Evolutionary conservation across 2,329 filamentous ascomycete species (phyloP), one percentile per base, ranked within the genome.

Genomic region (Dactylellina sp.): DNA sequence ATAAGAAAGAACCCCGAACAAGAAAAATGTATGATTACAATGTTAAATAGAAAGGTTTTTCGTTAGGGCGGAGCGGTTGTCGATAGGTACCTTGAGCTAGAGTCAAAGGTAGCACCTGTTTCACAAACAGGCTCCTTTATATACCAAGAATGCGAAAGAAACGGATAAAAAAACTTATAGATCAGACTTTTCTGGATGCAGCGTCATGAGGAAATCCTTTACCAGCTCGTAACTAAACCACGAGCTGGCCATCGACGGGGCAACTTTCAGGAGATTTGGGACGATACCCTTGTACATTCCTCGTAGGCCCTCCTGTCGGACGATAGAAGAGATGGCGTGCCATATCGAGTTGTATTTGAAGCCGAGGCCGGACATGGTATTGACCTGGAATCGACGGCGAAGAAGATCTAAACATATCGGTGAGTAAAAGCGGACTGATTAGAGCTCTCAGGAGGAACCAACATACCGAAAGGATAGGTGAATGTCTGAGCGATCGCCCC

Each of bases 311-410:
- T 99, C 95, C 78, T 96, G 89, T 50, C 86, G 82, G 62, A 97
- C 81, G 78, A 99, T 99, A 56, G 91, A 88, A 57, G 84, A 87
- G 76, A 99, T 84, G 2, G 95, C 95, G 80, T 97, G 92, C 75
- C 88, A 85, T 46, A 99, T 89, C 5, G 89, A 90, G 79, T 91
- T 93, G 84, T 99, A 99, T 80, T 94, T 88, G 82, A 97, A 98
- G 56, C 95, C 95, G 89, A 99, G 94, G 57, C 95, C 95, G 52
- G 91, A 92, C 95, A 99, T 99, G 61, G 95, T 97, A 82, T 99
- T 99, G 83, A 99, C 95, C 80, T 99, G 95, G 81, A 99, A 99
- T 56, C 95, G 88, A 72, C 95, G 89, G 32, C 95, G 91, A 62
- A 99, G 85, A 1, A 99, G 94, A 80, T 75, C 71, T 75, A 53